Conservation (phyloP, 805 yeast species). For the Lipomyces anomalus region DNA sequence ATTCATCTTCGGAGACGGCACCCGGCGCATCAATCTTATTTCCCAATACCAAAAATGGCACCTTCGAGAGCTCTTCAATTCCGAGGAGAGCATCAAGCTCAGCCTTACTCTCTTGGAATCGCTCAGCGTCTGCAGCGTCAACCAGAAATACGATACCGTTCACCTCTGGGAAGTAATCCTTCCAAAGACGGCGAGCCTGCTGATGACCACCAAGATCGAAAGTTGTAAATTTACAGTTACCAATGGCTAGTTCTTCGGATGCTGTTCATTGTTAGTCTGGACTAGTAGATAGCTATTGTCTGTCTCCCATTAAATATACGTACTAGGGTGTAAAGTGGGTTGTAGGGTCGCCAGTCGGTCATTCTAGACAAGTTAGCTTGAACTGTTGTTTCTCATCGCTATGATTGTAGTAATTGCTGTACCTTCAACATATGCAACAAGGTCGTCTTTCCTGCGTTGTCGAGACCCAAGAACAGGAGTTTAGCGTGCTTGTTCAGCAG, state of each 20-base stretch:
- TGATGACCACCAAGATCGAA: slow-evolving; percentile 98
- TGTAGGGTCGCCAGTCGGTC: slow-evolving; percentile 96
- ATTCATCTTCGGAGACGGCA: slow-evolving; percentile 92
- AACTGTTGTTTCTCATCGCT: not conserved
- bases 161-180: slow-evolving; percentile 98
- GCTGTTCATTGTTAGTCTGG: slow-evolving; percentile 38
- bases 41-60: slow-evolving; percentile 91
- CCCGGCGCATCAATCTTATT: slow-evolving; percentile 92
- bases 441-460: slow-evolving; percentile 97
- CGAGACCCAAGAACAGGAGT: slow-evolving; percentile 89
- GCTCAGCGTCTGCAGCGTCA: slow-evolving; percentile 94
- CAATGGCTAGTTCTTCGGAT: slow-evolving; percentile 95
- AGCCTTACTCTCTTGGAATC: slow-evolving; percentile 90
- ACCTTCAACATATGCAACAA: slow-evolving; percentile 69
- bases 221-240: slow-evolving; percentile 93
- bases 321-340: slow-evolving; percentile 89
- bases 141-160: slow-evolving; percentile 94
- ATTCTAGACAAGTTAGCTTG: slow-evolving; percentile 42
- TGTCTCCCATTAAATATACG: slow-evolving; percentile 6
- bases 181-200: slow-evolving; percentile 99
- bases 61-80: slow-evolving; percentile 82
- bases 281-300: not conserved
- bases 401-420: not conserved
- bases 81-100: slow-evolving; percentile 90
- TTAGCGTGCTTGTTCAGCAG: slow-evolving; percentile 94